phyloP scores from a whole-genome alignment of 768 basidiomycete species.

The Guyanaporus albipodus region DNA sequence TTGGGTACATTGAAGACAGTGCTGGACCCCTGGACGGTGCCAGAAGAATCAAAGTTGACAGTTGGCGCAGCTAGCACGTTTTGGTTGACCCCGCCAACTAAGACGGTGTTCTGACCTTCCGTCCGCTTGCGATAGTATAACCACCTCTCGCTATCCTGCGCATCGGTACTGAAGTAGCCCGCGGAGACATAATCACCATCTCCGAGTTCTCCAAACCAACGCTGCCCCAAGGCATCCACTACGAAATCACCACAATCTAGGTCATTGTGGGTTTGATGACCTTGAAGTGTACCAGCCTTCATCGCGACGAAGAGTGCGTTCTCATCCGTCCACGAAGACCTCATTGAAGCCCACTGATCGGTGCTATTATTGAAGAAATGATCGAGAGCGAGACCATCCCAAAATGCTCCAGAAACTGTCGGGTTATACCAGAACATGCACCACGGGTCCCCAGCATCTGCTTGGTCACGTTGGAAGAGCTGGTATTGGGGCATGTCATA shows the following conservation, averaged over 20 bases:
- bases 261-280: conserved; percentile 93
- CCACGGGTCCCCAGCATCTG: conserved; percentile 79
- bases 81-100: conserved; percentile 77
- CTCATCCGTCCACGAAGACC: conserved; percentile 88
- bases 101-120: conserved; percentile 93
- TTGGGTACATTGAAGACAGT: conserved; percentile 63
- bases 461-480: conserved; percentile 88
- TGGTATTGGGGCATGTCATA: conserved; percentile 71
- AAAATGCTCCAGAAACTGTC: conserved; percentile 79
- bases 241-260: conserved; percentile 95
- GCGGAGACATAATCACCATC: conserved; percentile 76
- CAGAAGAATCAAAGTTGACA: conserved; percentile 46
- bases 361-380: conserved; percentile 66
- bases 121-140: conserved; percentile 94
- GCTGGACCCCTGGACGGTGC: conserved; percentile 79
- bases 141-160: conserved; percentile 74
- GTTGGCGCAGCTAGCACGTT: conserved; percentile 65
- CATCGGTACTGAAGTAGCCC: conserved; percentile 75
- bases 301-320: conserved; percentile 81
- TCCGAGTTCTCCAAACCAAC: conserved; percentile 95
- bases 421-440: conserved; percentile 95
- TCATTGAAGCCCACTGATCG: conserved; percentile 89
- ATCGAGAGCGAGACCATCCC: conserved; percentile 83
- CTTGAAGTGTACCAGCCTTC: conserved; percentile 77
- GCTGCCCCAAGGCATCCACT: conserved; percentile 85